Evolutionary conservation across 306 rosid species (phyloP).

Genomic region (Lathyrus aphaca): DNA sequence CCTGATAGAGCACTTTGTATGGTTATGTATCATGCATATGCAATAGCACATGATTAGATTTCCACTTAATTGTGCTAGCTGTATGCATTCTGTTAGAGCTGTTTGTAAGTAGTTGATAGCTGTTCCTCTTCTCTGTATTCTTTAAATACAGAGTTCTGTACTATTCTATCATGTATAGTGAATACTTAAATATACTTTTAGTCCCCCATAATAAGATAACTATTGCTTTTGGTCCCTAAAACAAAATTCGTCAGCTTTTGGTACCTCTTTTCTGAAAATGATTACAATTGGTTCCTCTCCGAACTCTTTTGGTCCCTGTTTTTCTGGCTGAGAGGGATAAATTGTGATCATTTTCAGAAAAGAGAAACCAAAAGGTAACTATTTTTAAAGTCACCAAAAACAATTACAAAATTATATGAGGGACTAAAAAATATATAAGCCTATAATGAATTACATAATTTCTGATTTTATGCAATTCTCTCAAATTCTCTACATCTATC

Average conservation of each 20-base stretch:
- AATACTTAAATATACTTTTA: background rate
- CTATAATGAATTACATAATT: background rate
- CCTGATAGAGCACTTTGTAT: background rate
- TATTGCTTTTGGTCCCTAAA: background rate
- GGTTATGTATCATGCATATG: background rate
- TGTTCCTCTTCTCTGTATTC: conserved; percentile 1
- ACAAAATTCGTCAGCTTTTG: background rate
- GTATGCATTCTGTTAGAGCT: conserved; percentile 1
- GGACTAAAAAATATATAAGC: background rate
- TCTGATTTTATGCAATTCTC: background rate
- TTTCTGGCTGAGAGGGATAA: background rate
- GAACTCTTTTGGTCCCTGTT: background rate
- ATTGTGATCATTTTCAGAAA: background rate
- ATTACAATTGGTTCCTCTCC: background rate
- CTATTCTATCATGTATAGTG: background rate
- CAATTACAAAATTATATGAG: background rate
- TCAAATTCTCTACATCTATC: background rate
- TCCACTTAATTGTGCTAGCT: background rate
- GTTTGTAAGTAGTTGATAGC: conserved; percentile 1
- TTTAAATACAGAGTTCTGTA: background rate
- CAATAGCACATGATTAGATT: background rate
- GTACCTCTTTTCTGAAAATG: background rate
- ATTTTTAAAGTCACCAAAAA: background rate
- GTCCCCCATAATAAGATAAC: background rate
- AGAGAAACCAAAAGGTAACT: conserved; percentile 10